Base-by-base conservation (phyloP, 176 grass and related monocot genomes). In the Eremochloa ophiuroides region DNA sequence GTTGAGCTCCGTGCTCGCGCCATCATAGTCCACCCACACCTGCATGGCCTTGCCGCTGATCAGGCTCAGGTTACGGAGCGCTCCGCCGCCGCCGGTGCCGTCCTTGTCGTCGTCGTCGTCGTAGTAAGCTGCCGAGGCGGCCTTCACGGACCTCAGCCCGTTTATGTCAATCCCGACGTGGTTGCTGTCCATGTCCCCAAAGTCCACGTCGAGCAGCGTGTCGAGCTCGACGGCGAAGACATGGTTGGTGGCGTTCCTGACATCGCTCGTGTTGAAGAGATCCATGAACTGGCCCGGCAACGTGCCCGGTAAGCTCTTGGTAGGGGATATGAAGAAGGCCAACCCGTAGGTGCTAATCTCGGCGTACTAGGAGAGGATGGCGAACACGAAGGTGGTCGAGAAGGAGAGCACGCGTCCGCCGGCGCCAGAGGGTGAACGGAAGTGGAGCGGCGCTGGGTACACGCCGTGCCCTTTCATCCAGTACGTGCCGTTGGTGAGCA, bases 211-310 rank as follows among this genome's bases (percentile, higher is more conserved):
- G 1, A 17, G 23, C 47, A 91, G 35, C 7, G 89, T 85, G 61
- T 91, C 89, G 14, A 91, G 53, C 76, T 91, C 89, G 16, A 91
- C 28, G 11, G 85, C 89, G 13, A 91, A 65, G 53, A 87, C 39
- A 20, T 91, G 80, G 60, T 91, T 87, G 17, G 48, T 46, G 11
- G 75, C 12, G 10, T 81, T 84, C 11, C 85, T 80, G 9, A 78
- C 66, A 20, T 82, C 66, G 46, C 43, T 53, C 2, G 12, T 38
- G 64, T 68, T 68, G 65, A 68, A 23, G 65, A 68, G 65, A 10
- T 35, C 34, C 18, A 68, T 39, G 10, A 23, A 68, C 65, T 68
- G 65, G 65, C 35, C 23, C 17, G 65, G 34, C 4, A 68, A 11
- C 65, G 35, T 40, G 65, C 10, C 18, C 10, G 20, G 1, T 25